Evolutionary conservation across 2,329 filamentous ascomycete genomes (phyloP).

Genomic region (Nemania sp.): DNA sequence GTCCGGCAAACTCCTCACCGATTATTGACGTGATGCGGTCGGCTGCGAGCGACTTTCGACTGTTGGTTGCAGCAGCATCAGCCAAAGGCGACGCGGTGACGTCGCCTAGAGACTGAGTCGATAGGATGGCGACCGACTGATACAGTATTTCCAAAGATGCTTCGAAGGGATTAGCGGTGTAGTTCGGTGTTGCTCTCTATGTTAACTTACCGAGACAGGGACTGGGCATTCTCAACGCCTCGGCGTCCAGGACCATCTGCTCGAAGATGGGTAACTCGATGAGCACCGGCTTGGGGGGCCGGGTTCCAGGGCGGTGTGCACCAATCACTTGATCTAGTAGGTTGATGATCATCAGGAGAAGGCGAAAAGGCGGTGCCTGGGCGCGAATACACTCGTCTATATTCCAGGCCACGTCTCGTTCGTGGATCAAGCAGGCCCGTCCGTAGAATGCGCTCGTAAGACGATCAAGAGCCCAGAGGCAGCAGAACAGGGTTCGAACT

Average conservation of each 20-base stretch:
- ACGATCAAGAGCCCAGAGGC: conserved; percentile 64
- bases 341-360: conserved; percentile 59
- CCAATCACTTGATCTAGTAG: conserved; percentile 64
- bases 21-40: conserved; percentile 62
- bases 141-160: conserved; percentile 67
- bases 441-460: conserved; percentile 65
- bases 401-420: conserved; percentile 61
- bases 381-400: conserved; percentile 55
- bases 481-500: conserved; percentile 55
- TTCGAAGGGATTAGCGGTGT: conserved; percentile 39
- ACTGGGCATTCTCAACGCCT: conserved; percentile 54
- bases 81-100: conserved; percentile 48
- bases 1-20: conserved; percentile 54
- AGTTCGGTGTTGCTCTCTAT: not conserved
- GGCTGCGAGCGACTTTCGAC: conserved; percentile 60
- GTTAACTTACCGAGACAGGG: conserved; percentile 53
- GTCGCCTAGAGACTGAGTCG: conserved; percentile 56
- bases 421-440: conserved; percentile 63
- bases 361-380: conserved; percentile 59
- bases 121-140: conserved; percentile 66
- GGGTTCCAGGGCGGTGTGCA: conserved; percentile 61
- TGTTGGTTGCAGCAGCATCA: conserved; percentile 56
- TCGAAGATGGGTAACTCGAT: conserved; percentile 62
- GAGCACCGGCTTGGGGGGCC: conserved; percentile 51
- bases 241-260: conserved; percentile 59